phyloP scores from a whole-genome alignment of 2,329 filamentous ascomycete species.

The Penicillium sp. region DNA sequence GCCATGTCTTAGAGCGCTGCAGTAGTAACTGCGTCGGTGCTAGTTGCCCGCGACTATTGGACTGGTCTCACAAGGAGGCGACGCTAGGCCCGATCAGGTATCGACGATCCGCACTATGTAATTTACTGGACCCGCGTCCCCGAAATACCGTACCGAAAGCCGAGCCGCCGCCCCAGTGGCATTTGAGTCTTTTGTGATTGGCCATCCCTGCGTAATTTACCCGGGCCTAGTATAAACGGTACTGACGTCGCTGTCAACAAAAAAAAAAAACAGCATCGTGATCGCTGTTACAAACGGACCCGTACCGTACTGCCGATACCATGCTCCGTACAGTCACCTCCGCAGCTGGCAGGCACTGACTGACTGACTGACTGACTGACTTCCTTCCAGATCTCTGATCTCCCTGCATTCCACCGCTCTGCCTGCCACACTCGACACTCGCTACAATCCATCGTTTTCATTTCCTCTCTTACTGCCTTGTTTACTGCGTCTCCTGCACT shows the following conservation, averaged over 20 bases:
- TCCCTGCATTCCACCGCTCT: neutral
- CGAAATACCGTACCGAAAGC: neutral
- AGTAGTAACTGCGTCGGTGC: too few relatives aligned
- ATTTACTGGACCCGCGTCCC: neutral
- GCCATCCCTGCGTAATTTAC: neutral
- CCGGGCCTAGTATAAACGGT: too few relatives aligned
- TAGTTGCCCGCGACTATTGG: neutral
- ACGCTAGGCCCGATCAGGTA: neutral
- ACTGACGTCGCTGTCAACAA: neutral
- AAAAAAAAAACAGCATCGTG: neutral
- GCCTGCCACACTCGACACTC: neutral
- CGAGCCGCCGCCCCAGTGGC: neutral
- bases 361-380: neutral
- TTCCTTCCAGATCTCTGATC: conserved; percentile 2
- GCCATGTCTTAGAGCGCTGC: neutral
- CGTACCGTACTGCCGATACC: neutral
- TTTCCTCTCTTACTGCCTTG: neutral
- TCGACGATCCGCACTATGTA: neutral
- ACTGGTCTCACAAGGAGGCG: conserved; percentile 4
- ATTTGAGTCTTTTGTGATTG: neutral
- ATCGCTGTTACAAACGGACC: too few relatives aligned
- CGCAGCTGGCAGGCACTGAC: neutral
- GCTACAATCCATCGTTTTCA: neutral
- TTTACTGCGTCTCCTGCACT: neutral
- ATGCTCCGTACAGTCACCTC: neutral